phyloP scores from a whole-genome alignment of 116 monocot genomes.

The Papilionanthe hybrid region DNA sequence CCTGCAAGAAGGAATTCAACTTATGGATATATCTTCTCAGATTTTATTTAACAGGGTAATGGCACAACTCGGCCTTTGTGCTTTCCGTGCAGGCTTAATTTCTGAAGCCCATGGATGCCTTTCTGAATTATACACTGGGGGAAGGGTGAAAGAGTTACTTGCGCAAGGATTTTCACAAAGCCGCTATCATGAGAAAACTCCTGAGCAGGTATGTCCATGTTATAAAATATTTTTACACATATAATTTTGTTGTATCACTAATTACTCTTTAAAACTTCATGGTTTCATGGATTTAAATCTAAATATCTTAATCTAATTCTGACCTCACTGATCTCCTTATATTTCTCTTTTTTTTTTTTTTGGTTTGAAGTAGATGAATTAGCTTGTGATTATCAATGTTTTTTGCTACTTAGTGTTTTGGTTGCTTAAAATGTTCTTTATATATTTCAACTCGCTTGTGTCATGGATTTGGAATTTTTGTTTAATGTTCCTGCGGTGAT shows the following conservation, averaged over 20 bases:
- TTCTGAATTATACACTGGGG: conserved; percentile 73
- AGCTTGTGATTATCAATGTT: neutral
- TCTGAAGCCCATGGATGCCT: conserved; percentile 81
- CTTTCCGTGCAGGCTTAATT: conserved; percentile 77
- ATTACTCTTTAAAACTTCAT: no score
- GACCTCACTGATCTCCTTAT: neutral
- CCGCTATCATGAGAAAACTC: conserved; percentile 93
- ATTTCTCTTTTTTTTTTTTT: neutral
- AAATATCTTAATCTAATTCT: no score
- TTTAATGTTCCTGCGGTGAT: neutral
- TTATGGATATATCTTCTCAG: conserved; percentile 91
- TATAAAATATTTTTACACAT: no score
- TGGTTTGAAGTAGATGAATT: neutral
- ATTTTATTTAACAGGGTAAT: conserved; percentile 84
- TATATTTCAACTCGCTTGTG: neutral
- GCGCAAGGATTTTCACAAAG: conserved; percentile 83
- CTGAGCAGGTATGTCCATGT: conserved; percentile 63
- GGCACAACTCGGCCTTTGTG: conserved; percentile 89
- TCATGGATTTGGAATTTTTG: neutral
- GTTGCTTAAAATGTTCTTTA: neutral
- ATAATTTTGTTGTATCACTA: neutral
- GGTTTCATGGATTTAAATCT: no score
- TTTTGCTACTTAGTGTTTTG: neutral
- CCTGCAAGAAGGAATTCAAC: conserved; percentile 87
- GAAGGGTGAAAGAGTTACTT: conserved; percentile 88